These are phyloP conservation scores for Solanum chaucha DNA, from an alignment of 257 asterid genomes.

Conservation along the genomic window DNA sequence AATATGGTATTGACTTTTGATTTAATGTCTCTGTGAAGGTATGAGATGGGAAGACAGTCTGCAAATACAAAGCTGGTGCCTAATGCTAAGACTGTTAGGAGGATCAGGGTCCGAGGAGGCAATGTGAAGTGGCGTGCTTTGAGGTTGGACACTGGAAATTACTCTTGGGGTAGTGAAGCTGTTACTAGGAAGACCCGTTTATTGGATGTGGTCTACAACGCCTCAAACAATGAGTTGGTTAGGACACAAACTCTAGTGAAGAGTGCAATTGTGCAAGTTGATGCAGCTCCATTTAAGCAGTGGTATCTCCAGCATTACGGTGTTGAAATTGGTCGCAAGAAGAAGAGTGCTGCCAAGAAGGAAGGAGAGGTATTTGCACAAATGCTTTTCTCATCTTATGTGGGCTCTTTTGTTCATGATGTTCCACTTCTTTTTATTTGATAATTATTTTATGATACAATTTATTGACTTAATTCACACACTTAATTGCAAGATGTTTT, in stretches of 20 bases:
- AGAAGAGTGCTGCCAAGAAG: constrained; percentile 36
- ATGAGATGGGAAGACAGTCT: constrained; percentile 39
- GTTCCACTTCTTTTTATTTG: not conserved
- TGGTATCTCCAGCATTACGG: constrained; percentile 48
- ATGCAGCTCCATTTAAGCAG: constrained; percentile 34
- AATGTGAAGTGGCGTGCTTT: constrained; percentile 37
- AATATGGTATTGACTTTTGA: not conserved
- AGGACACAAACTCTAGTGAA: constrained; percentile 33
- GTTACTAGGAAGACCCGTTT: constrained; percentile 31
- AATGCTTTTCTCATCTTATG: not conserved
- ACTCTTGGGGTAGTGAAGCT: constrained; percentile 37
- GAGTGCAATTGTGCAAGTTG: constrained; percentile 32
- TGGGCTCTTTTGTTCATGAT: not conserved
- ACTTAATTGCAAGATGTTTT: not conserved
- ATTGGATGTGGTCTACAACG: constrained; percentile 29
- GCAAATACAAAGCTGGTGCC: constrained; percentile 31
- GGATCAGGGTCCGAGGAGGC: constrained; percentile 33
- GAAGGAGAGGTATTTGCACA: constrained; percentile 25
- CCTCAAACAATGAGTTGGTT: constrained; percentile 33
- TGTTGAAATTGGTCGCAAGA: constrained; percentile 44
- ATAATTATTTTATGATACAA: not conserved
- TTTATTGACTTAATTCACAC: not conserved
- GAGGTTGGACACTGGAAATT: constrained; percentile 34
- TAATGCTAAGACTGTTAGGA: constrained; percentile 34
- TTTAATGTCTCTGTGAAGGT: constrained; percentile 11